Conservation (phyloP, 2,329 filamentous ascomycete species). For the Thelonectria olida region DNA sequence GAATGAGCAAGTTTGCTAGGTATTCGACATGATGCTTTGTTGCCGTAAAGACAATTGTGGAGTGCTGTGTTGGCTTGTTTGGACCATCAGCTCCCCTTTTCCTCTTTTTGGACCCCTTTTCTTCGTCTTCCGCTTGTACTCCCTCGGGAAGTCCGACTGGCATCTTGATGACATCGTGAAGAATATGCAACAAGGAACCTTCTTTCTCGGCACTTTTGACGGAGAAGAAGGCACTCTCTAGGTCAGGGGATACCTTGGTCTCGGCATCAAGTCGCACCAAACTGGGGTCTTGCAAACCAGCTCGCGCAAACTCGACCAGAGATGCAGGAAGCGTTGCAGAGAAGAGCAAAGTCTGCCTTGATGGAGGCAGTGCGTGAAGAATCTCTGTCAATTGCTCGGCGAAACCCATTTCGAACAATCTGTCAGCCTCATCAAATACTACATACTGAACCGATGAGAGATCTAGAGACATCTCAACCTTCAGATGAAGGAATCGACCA, state of each 20-base stretch:
- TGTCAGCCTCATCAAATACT: constrained; percentile 97
- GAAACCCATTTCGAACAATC: constrained; percentile 98
- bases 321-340: constrained; percentile 95
- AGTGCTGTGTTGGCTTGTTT: constrained; percentile 82
- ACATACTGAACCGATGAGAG: constrained; percentile 92
- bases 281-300: constrained; percentile 90
- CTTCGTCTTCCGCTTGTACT: constrained; percentile 54
- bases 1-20: constrained; percentile 78
- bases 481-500: constrained; percentile 93
- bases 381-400: constrained; percentile 93
- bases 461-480: constrained; percentile 95
- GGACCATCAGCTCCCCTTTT: constrained; percentile 68
- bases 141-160: constrained; percentile 72
- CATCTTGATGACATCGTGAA: constrained; percentile 93
- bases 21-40: constrained; percentile 99
- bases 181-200: constrained; percentile 85
- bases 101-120: constrained; percentile 71
- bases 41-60: constrained; percentile 92
- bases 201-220: constrained; percentile 95
- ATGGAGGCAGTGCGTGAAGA: constrained; percentile 83
- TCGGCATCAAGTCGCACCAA: constrained; percentile 92
- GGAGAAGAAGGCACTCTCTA: constrained; percentile 95
- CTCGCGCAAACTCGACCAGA: constrained; percentile 93
- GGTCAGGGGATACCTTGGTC: constrained; percentile 93
- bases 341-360: constrained; percentile 90